Conservation (phyloP, 805 yeast genomes). For the Metschnikowia bowlesiae region DNA sequence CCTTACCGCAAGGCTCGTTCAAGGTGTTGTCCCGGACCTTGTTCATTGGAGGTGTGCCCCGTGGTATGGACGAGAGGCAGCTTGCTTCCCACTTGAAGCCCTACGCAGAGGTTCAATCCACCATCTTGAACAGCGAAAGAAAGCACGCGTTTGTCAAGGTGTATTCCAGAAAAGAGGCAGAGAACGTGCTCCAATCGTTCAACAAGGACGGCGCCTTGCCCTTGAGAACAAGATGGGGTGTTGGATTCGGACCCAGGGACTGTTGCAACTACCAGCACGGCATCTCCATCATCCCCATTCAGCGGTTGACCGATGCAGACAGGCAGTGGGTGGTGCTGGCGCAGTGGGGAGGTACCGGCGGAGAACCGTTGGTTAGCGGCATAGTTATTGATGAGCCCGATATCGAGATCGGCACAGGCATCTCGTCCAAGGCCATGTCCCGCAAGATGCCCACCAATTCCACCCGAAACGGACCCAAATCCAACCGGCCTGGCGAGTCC, state of each 20-base stretch:
- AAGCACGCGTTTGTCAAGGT: slow-evolving; percentile 96
- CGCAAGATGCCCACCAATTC: slow-evolving; percentile 90
- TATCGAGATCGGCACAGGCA: slow-evolving; percentile 92
- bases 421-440: slow-evolving; percentile 86
- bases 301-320: slow-evolving; percentile 91
- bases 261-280: slow-evolving; percentile 95
- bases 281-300: slow-evolving; percentile 78
- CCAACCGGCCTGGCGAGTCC: slow-evolving; percentile 62
- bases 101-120: slow-evolving; percentile 87
- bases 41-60: slow-evolving; percentile 92
- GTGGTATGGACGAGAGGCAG: slow-evolving; percentile 70
- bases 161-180: slow-evolving; percentile 89
- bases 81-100: slow-evolving; percentile 71
- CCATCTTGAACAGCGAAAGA: slow-evolving; percentile 80
- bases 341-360: slow-evolving; percentile 97
- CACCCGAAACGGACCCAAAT: slow-evolving; percentile 78
- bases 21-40: slow-evolving; percentile 86
- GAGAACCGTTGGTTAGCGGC: slow-evolving; percentile 72
- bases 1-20: slow-evolving; percentile 71
- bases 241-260: slow-evolving; percentile 97
- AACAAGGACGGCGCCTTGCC: slow-evolving; percentile 59
- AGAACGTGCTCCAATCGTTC: slow-evolving; percentile 68
- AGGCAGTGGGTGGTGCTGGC: slow-evolving; percentile 83
- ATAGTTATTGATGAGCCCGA: slow-evolving; percentile 94
- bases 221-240: slow-evolving; percentile 96